Evolutionary conservation across 2,329 filamentous ascomycete species (phyloP), one percentile per base, ranked within the genome.

Genomic region (Pseudopyricularia cyperi): DNA sequence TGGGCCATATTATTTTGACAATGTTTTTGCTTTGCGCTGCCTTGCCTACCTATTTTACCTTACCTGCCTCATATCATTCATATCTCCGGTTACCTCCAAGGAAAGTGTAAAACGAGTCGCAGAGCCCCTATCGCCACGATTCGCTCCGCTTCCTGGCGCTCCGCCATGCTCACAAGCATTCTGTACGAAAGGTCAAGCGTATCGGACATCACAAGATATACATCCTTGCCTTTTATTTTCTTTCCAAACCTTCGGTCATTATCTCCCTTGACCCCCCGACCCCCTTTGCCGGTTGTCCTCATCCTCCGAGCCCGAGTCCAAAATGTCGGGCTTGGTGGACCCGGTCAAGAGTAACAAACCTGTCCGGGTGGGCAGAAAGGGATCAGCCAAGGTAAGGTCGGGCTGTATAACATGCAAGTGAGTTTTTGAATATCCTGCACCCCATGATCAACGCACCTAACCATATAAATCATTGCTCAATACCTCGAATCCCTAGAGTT

Each of bases 381-480:
- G 70, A 14, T 71, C 64, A 47, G 69, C 66, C 58, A 73, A 73
- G 56, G 71, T 73, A 51, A 65, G 69, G 51, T 73, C 71, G 7
- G 75, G 75, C 14, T 78, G 75, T 61, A 65, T 74, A 52, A 78
- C 75, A 48, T 78, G 75, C 72, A 77, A 77, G 74, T 75, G 58
- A 56, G 73, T 71, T 30, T 30, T 30, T 30, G 5, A 30, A 4
- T 30, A 30, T 9, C 9, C 28, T 9, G 12, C 32, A 19, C 28
- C 17, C 26, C 32, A n/a, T 26, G 33, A 19, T 39, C 34, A 28
- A 37, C 7, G 15, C 32, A 24, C 2, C 12, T 24, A 12, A 12
- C 19, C 17, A 44, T 22, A 30, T 32, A 42, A 7, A 46, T 17
- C 8, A 28, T 12, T 12, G 8, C 39, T 24, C 28, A 19, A 22